Evolutionary conservation across 1,284 basidiomycete species (phyloP).

Genomic region (Cronartium quercuum): DNA sequence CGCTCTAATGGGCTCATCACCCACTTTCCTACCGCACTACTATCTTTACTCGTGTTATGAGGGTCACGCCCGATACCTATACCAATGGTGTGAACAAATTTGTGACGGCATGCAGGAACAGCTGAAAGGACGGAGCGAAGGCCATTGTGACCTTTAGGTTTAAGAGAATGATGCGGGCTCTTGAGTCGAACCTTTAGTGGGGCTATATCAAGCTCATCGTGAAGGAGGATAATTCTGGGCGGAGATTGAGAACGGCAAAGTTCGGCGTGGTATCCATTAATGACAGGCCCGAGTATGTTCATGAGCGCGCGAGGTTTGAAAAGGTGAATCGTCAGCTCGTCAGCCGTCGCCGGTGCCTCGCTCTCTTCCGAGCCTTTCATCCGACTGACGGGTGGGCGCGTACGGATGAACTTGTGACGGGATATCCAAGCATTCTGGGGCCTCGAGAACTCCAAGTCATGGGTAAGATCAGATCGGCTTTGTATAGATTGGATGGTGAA

Average conservation of each 20-base stretch:
- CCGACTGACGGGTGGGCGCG: background rate
- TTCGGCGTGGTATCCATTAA: conserved; percentile 10
- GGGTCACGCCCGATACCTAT: conserved; percentile 24
- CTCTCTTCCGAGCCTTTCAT: background rate
- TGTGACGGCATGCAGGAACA: conserved; percentile 4
- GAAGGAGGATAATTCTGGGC: conserved; percentile 12
- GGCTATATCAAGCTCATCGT: conserved; percentile 24
- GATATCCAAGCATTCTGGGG: conserved; percentile 9
- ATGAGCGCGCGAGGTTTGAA: conserved; percentile 18
- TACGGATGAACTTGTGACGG: background rate
- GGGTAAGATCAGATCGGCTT: background rate
- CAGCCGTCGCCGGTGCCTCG: background rate
- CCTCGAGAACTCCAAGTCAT: conserved; percentile 7
- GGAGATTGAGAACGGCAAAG: background rate
- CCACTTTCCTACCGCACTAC: conserved; percentile 5
- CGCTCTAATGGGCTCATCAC: conserved; percentile 18
- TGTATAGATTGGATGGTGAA: background rate
- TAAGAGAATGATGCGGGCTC: conserved; percentile 6
- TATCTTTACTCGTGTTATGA: conserved; percentile 1
- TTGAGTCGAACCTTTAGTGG: conserved; percentile 6
- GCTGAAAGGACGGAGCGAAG: conserved; percentile 11
- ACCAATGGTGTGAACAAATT: background rate
- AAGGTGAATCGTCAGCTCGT: conserved; percentile 7
- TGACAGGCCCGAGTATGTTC: conserved; percentile 24
- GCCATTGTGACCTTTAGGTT: conserved; percentile 27